phyloP scores from a whole-genome alignment of 495 filamentous ascomycete genomes.

The Penicillium desertorum region DNA sequence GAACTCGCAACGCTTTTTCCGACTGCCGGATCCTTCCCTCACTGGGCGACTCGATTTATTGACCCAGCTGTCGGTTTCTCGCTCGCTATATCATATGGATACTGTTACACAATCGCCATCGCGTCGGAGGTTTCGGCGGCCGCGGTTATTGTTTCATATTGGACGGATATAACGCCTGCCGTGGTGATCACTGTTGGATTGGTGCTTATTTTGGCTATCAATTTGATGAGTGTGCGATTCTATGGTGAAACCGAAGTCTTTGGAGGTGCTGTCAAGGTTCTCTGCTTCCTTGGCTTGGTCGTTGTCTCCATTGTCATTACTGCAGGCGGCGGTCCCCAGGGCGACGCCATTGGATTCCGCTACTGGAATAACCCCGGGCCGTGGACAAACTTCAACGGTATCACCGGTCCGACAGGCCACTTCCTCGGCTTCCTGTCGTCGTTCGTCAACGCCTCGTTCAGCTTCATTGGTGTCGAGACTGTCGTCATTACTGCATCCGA shows the following conservation, averaged over 20 bases:
- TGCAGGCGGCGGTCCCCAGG: conserved; percentile 60
- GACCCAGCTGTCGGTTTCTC: conserved; percentile 71
- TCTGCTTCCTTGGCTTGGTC: conserved; percentile 70
- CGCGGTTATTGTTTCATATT: conserved; percentile 71
- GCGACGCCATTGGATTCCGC: conserved; percentile 66
- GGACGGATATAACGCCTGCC: conserved; percentile 52
- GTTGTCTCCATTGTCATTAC: conserved; percentile 68
- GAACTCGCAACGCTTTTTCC: conserved; percentile 76
- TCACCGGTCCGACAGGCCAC: conserved; percentile 38
- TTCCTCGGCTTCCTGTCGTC: conserved; percentile 48
- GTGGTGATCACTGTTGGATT: conserved; percentile 72
- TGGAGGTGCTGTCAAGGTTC: conserved; percentile 70
- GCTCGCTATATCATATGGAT: conserved; percentile 55
- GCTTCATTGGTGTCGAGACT: conserved; percentile 64
- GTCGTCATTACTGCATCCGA: conserved; percentile 81
- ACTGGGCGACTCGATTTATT: conserved; percentile 71
- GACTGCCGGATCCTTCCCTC: conserved; percentile 69
- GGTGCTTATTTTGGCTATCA: conserved; percentile 62
- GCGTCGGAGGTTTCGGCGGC: conserved; percentile 71
- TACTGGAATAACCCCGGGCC: conserved; percentile 60
- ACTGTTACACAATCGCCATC: conserved; percentile 58
- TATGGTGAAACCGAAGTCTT: conserved; percentile 77
- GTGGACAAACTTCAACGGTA: conserved; percentile 37
- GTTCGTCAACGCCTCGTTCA: conserved; percentile 50
- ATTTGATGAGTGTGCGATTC: conserved; percentile 66